phyloP scores from a whole-genome alignment of 306 rosid genomes.

The Vigna hirtella region DNA sequence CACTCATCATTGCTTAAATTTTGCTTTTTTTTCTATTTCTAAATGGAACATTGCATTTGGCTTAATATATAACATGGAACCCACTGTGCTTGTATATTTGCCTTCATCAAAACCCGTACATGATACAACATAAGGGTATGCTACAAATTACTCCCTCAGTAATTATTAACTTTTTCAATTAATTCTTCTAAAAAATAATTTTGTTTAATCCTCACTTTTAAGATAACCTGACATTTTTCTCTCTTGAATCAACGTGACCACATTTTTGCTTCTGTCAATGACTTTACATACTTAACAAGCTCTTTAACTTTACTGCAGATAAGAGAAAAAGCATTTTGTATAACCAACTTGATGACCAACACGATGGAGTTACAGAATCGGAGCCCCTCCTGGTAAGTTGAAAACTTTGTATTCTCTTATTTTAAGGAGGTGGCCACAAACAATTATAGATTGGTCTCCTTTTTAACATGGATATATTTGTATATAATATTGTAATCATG shows the following conservation, averaged over 20 bases:
- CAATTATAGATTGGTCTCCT: slow-evolving; percentile 16
- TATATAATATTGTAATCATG: slow-evolving; percentile 14
- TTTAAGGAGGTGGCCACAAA: slow-evolving; percentile 9
- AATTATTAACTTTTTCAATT: neutral
- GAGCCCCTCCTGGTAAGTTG: slow-evolving; percentile 60
- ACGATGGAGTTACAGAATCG: slow-evolving; percentile 45
- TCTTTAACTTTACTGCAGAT: slow-evolving; percentile 45
- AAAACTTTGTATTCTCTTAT: slow-evolving; percentile 13
- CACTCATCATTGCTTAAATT: slow-evolving; percentile 13
- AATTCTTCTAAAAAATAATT: neutral
- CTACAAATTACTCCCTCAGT: neutral
- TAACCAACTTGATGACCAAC: slow-evolving; percentile 42
- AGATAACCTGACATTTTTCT: neutral
- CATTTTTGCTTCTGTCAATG: slow-evolving; percentile 29
- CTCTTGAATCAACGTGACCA: slow-evolving; percentile 14
- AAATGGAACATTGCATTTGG: slow-evolving; percentile 22
- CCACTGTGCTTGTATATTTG: neutral
- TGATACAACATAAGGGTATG: neutral
- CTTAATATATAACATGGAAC: slow-evolving; percentile 28
- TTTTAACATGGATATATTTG: slow-evolving; percentile 10
- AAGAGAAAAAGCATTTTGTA: slow-evolving; percentile 41
- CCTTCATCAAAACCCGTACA: slow-evolving; percentile 14
- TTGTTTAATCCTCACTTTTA: slow-evolving; percentile 21
- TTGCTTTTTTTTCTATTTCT: slow-evolving; percentile 9
- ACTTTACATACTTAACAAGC: slow-evolving; percentile 25